Base-by-base conservation (phyloP, 805 yeast species). In the Yarrowia keelungensis region DNA sequence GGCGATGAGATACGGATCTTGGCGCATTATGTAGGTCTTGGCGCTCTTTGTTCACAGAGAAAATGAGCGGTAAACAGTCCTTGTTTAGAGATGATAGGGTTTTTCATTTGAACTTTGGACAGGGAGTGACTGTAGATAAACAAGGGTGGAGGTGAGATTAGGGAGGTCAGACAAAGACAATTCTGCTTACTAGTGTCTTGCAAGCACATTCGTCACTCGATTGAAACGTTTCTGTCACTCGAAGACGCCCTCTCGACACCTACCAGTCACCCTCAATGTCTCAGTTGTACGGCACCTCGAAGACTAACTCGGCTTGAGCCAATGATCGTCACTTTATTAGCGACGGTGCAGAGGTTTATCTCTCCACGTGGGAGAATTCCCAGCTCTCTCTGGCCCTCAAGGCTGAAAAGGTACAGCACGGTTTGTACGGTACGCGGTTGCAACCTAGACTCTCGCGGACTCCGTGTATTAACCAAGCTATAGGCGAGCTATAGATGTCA, bases 11-110 rank as follows among this genome's bases (percentile, higher is more conserved):
- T 56, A 41, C 15, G 62, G 47, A 26, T 42, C 62, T 56, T 56
- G 62, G 62, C 62, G 46, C 62, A 56, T 56, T 56, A 56, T 41
- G 47, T 56, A 56, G 46, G 62, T 41, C 62, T 56, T 56, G 62
- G 62, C 62, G 16, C 14, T 41, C 61, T 22, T 54, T 54, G 61
- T 54, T 10, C 8, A 8, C 1, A 16, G 1, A 12, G 2, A 26
- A 22, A 22, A 11, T 14, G 59, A 8, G 36, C 19, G 8, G 47
- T 41, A n/a, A 41, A 41, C 22, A 41, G 8, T 14, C 22, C 54
- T 32, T 36, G 43, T 19, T 22, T 14, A 5, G 32, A 32, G 58
- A 53, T 38, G 58, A 53, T 53, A 53, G 58, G 58, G 56, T 50
- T 50, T 35, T 50, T 26, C 32, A 26, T 26, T 19, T 26, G 32